Conservation (phyloP, 2,329 filamentous ascomycete species). For the Macrophomina tecta region DNA sequence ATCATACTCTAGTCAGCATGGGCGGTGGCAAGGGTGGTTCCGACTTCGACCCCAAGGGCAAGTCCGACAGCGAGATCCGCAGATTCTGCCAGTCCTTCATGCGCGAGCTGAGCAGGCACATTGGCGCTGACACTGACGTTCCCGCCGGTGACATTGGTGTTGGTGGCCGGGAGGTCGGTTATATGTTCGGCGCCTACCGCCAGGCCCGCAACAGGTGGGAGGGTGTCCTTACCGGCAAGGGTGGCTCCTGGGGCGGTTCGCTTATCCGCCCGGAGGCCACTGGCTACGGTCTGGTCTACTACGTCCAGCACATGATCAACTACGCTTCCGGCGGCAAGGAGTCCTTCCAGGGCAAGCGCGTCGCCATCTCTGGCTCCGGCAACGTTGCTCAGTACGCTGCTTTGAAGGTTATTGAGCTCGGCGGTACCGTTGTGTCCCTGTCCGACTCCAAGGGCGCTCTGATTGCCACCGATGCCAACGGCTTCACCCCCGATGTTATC, state of each 20-base stretch:
- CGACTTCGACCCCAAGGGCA: slow-evolving; percentile 99
- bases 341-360: slow-evolving; percentile 86
- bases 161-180: slow-evolving; percentile 88
- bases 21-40: slow-evolving; percentile 97
- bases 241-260: slow-evolving; percentile 87
- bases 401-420: slow-evolving; percentile 94
- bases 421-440: slow-evolving; percentile 88
- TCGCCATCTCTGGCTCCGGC: slow-evolving; percentile 94
- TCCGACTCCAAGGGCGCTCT: slow-evolving; percentile 90
- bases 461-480: slow-evolving; percentile 71
- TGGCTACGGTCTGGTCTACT: slow-evolving; percentile 95
- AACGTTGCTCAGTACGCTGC: slow-evolving; percentile 98
- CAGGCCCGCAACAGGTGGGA: slow-evolving; percentile 89
- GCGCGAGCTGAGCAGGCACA: slow-evolving; percentile 93
- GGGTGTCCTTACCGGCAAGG: slow-evolving; percentile 96
- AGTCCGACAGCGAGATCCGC: slow-evolving; percentile 95
- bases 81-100: slow-evolving; percentile 97
- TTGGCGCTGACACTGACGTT: slow-evolving; percentile 93
- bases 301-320: slow-evolving; percentile 93
- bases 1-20: slow-evolving; percentile 72
- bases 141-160: slow-evolving; percentile 98
- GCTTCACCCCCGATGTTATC: slow-evolving; percentile 81
- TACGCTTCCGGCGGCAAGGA: slow-evolving; percentile 80
- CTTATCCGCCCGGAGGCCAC: slow-evolving; percentile 97
- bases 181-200: slow-evolving; percentile 93